phyloP scores from a whole-genome alignment of 768 basidiomycete genomes.

The Saitozyma sp. region DNA sequence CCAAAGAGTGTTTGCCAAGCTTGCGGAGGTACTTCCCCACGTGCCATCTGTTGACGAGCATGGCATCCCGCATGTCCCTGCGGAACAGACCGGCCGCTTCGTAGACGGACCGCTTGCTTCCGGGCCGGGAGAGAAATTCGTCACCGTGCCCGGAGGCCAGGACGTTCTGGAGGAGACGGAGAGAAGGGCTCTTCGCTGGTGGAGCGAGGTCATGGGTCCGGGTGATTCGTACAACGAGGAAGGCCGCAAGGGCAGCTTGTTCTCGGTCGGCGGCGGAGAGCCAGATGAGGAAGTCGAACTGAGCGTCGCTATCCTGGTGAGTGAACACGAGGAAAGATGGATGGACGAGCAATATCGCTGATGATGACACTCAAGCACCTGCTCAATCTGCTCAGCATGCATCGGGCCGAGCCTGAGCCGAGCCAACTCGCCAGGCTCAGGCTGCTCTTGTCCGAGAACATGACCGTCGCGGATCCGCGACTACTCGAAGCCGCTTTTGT shows the following conservation, averaged over 20 bases:
- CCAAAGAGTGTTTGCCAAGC: constrained; percentile 23
- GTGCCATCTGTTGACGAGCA: constrained; percentile 2
- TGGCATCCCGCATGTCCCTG: neutral
- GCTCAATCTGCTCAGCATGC: constrained; percentile 38
- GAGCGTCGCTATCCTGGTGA: constrained; percentile 40
- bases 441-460: constrained; percentile 73
- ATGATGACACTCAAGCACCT: constrained; percentile 22
- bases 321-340: constrained; percentile 1
- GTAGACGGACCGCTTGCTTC: constrained; percentile 1
- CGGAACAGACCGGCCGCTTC: constrained; percentile 8
- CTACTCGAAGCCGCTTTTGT: constrained; percentile 89
- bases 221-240: constrained; percentile 5
- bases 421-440: constrained; percentile 62
- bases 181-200: constrained; percentile 31
- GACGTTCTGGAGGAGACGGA: constrained; percentile 18
- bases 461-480: constrained; percentile 76
- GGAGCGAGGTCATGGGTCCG: constrained; percentile 33
- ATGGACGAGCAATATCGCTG: neutral
- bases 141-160: constrained; percentile 10
- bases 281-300: constrained; percentile 41
- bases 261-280: constrained; percentile 24
- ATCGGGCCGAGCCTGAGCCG: constrained; percentile 23
- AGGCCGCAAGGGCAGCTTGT: constrained; percentile 20
- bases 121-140: constrained; percentile 1
- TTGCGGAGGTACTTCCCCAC: neutral